Evolutionary conservation across 2,329 filamentous ascomycete genomes (phyloP).

Genomic region (Fusarium sp.): DNA sequence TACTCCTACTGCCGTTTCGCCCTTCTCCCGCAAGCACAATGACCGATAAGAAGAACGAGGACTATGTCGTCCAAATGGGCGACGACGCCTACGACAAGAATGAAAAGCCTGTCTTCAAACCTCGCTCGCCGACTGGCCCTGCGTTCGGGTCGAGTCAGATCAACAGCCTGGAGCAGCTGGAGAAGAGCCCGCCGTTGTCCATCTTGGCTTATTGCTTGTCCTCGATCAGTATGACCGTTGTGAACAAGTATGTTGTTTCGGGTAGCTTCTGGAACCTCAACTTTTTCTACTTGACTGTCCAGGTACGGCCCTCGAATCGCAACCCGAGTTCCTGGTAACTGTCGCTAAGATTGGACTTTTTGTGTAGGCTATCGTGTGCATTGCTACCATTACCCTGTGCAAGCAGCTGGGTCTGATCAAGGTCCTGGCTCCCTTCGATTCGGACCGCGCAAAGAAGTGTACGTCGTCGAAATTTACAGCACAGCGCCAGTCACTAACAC

Average conservation of each 20-base stretch:
- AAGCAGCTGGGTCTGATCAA: conserved; percentile 85
- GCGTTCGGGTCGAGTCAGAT: conserved; percentile 28
- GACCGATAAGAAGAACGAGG: conserved; percentile 90
- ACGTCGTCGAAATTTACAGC: conserved; percentile 47
- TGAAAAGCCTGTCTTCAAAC: conserved; percentile 62
- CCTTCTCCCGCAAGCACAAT: conserved; percentile 56
- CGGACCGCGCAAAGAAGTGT: conserved; percentile 93
- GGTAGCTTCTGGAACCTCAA: conserved; percentile 93
- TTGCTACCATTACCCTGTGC: conserved; percentile 81
- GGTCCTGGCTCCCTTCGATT: conserved; percentile 82
- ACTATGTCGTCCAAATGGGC: conserved; percentile 76
- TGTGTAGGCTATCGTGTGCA: conserved; percentile 84
- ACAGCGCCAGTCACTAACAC: conserved; percentile 29
- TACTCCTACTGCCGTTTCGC: conserved; percentile 43
- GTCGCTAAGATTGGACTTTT: conserved; percentile 18
- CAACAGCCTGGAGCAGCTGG: conserved; percentile 54
- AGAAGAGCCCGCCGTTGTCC: conserved; percentile 81
- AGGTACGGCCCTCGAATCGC: conserved; percentile 67
- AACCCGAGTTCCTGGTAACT: background rate
- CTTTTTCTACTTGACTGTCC: conserved; percentile 91
- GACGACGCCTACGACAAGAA: conserved; percentile 62
- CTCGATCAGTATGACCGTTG: conserved; percentile 99
- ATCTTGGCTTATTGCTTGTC: conserved; percentile 91
- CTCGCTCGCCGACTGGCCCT: conserved; percentile 38
- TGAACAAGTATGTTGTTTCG: conserved; percentile 98